Evolutionary conservation across 306 rosid species (phyloP).

Genomic region (Sophora flavescens): DNA sequence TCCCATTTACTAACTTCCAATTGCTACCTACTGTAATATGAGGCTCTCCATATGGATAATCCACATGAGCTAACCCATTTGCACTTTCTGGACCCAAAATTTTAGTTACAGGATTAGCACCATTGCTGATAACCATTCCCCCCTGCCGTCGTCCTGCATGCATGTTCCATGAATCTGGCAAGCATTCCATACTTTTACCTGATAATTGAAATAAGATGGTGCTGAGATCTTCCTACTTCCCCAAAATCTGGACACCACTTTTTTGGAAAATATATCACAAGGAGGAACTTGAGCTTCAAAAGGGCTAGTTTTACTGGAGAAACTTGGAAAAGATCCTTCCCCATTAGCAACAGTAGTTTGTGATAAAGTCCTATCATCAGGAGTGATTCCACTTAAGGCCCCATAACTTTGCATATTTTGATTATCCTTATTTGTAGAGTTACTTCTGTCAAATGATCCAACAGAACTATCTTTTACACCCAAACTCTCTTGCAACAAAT

Average conservation of each 20-base stretch:
- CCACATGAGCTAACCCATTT: slow-evolving; percentile 51
- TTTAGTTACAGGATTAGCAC: slow-evolving; percentile 44
- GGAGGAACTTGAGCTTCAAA: slow-evolving; percentile 87
- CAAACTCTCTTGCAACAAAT: slow-evolving; percentile 53
- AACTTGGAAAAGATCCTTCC: slow-evolving; percentile 50
- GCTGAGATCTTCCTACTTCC: slow-evolving; percentile 64
- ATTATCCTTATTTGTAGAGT: slow-evolving; percentile 40
- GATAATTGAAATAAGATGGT: slow-evolving; percentile 57
- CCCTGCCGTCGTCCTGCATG: slow-evolving; percentile 42
- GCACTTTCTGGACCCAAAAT: slow-evolving; percentile 55
- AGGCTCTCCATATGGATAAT: slow-evolving; percentile 45
- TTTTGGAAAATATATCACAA: slow-evolving; percentile 72
- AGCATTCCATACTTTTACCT: slow-evolving; percentile 49
- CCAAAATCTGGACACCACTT: slow-evolving; percentile 75
- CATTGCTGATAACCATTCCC: slow-evolving; percentile 41
- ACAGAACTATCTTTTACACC: slow-evolving; percentile 48
- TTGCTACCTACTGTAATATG: slow-evolving; percentile 51
- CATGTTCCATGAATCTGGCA: slow-evolving; percentile 53
- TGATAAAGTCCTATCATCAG: slow-evolving; percentile 50
- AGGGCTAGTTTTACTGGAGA: slow-evolving; percentile 64
- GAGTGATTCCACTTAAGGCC: slow-evolving; percentile 44
- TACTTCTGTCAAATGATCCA: slow-evolving; percentile 38
- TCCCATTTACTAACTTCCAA: slow-evolving; percentile 51
- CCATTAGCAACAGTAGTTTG: slow-evolving; percentile 52
- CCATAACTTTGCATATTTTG: slow-evolving; percentile 46